These are phyloP conservation scores for Teratosphaeria destructans DNA, from an alignment of 2,329 filamentous ascomycete species.

Conservation along the genomic window DNA sequence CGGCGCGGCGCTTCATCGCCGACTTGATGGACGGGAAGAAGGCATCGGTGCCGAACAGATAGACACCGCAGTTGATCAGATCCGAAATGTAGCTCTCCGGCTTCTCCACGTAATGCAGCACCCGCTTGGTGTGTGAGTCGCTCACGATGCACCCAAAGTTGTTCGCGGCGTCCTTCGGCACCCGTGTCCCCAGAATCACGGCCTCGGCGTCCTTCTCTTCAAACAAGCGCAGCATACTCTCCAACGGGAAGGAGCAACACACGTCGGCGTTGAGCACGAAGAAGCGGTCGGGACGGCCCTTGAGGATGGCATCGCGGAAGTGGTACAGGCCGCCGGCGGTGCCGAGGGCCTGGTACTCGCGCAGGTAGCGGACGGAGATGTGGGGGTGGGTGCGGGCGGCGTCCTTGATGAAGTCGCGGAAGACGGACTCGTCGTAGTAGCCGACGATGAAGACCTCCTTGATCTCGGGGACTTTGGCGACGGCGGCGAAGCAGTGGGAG, in stretches of 20 bases:
- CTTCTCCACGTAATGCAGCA: constrained; percentile 98
- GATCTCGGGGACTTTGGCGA: constrained; percentile 82
- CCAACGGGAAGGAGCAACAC: constrained; percentile 94
- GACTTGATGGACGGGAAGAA: constrained; percentile 93
- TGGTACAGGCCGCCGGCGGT: constrained; percentile 96
- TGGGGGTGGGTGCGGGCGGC: constrained; percentile 73
- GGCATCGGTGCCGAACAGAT: constrained; percentile 87
- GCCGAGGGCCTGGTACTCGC: constrained; percentile 92
- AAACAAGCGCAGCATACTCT: constrained; percentile 90
- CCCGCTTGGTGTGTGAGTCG: constrained; percentile 84
- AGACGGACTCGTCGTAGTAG: constrained; percentile 96
- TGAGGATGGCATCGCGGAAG: constrained; percentile 97
- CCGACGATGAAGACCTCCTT: constrained; percentile 96
- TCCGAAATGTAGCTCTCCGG: constrained; percentile 96
- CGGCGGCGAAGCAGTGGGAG: constrained; percentile 89
- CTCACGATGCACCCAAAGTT: constrained; percentile 99
- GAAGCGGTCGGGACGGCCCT: constrained; percentile 86
- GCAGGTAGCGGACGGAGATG: constrained; percentile 85
- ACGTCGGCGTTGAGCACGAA: constrained; percentile 98
- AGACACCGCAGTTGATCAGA: constrained; percentile 98
- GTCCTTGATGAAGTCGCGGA: constrained; percentile 97
- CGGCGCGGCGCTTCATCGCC: constrained; percentile 89
- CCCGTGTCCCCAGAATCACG: constrained; percentile 85
- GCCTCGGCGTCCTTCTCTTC: constrained; percentile 94
- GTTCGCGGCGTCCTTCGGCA: constrained; percentile 78